phyloP scores from a whole-genome alignment of 2,329 filamentous ascomycete species.

The Calonectria honghensis region DNA sequence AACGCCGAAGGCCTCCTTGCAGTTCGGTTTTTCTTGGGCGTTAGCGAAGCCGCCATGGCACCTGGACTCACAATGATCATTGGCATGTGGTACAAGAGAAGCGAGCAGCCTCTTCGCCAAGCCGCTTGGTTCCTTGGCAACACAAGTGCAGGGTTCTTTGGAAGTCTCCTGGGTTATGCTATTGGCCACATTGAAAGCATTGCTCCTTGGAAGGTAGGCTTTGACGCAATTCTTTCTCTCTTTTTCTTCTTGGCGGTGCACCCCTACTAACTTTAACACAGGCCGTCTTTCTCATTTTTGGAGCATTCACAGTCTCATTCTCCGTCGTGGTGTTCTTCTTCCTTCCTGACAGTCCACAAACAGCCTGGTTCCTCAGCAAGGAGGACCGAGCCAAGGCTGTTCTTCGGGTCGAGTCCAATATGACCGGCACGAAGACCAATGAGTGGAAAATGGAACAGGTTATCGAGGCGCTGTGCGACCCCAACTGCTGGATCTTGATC shows the following conservation, averaged over 20 bases:
- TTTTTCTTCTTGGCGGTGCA: neutral
- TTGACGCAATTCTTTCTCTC: neutral
- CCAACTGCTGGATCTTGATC: conserved; percentile 54
- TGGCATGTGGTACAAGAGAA: conserved; percentile 60
- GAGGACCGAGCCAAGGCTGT: conserved; percentile 57
- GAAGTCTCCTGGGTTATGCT: conserved; percentile 55
- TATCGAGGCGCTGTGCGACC: conserved; percentile 28
- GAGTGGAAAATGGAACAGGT: conserved; percentile 25
- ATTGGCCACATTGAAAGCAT: conserved; percentile 55
- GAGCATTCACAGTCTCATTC: conserved; percentile 48
- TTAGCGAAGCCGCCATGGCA: conserved; percentile 56
- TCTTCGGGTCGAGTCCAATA: conserved; percentile 57
- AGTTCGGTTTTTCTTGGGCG: conserved; percentile 59
- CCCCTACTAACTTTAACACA: neutral
- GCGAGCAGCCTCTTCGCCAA: conserved; percentile 55
- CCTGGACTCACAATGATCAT: conserved; percentile 57
- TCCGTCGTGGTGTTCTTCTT: conserved; percentile 45
- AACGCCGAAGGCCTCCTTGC: conserved; percentile 56
- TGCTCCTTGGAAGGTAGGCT: conserved; percentile 55
- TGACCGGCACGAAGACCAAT: conserved; percentile 59
- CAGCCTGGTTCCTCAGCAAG: conserved; percentile 53
- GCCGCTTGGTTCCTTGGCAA: conserved; percentile 60
- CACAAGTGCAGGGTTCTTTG: conserved; percentile 55
- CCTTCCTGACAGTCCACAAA: conserved; percentile 51
- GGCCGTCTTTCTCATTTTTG: conserved; percentile 52